Percentiles rank a stretch among this genome's conserved stretches.
phyloP scores from a whole-genome alignment of 768 basidiomycete genomes.

The Tylopilus subfusipes region DNA sequence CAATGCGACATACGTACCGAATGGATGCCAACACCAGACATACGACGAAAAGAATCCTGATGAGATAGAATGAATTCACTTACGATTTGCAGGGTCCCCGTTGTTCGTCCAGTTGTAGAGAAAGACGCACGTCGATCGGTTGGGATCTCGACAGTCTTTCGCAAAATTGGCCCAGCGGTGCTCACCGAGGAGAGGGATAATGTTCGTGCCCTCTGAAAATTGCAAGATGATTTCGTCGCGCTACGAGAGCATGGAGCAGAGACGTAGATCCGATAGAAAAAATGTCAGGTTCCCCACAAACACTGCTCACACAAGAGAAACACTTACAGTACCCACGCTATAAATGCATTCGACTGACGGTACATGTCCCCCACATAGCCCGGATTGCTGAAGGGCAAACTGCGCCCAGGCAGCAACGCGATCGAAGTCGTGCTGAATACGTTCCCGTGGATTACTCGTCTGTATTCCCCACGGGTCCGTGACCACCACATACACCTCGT shows the following conservation, averaged over 20 bases:
- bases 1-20: not conserved
- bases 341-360: constrained; percentile 25
- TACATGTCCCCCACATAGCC: constrained; percentile 6
- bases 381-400: constrained; percentile 21
- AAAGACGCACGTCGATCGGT: constrained; percentile 23
- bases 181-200: constrained; percentile 28
- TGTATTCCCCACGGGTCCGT: constrained; percentile 24
- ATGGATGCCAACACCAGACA: not conserved
- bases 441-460: not conserved
- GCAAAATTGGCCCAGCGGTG: constrained; percentile 22
- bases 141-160: not conserved
- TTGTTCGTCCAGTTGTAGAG: constrained; percentile 31
- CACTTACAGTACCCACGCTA: constrained; percentile 32
- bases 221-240: constrained; percentile 31
- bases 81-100: constrained; percentile 31
- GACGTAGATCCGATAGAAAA: not conserved
- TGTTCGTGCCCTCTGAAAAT: constrained; percentile 19
- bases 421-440: constrained; percentile 17
- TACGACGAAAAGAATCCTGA: not conserved
- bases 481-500: constrained; percentile 24
- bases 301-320: not conserved
- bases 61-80: constrained; percentile 2
- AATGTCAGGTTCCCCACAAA: not conserved
- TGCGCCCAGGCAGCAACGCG: constrained; percentile 25
- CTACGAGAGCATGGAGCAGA: constrained; percentile 4